phyloP scores from a whole-genome alignment of 148 eudicot species.

The Silene latifolia region DNA sequence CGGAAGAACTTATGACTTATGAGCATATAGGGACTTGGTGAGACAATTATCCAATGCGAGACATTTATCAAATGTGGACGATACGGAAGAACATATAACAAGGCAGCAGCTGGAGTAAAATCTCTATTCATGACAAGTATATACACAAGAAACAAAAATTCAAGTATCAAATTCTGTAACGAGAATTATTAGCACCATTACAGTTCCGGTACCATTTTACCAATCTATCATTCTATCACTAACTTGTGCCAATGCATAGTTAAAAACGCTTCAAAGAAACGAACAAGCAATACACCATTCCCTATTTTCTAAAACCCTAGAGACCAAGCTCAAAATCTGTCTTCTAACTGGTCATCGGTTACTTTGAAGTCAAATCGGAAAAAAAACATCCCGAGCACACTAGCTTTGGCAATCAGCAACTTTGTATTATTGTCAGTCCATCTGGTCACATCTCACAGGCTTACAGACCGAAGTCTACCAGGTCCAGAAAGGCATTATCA shows the following conservation, averaged over 20 bases:
- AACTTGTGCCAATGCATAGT: background rate
- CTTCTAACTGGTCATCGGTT: background rate
- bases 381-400: background rate
- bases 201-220: background rate
- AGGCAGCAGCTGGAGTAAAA: no score
- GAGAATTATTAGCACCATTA: background rate
- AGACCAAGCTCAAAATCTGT: background rate
- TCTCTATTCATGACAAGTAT: no score
- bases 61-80: no score
- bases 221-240: background rate
- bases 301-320: background rate
- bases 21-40: no score
- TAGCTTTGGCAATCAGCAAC: no score
- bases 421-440: no score
- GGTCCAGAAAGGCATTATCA: conserved; percentile 25
- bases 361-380: background rate
- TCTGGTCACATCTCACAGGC: no score
- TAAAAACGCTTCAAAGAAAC: background rate
- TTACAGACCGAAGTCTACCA: conserved; percentile 22
- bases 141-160: no score
- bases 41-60: no score
- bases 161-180: no score
- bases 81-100: no score
- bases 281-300: background rate
- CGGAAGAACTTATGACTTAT: no score